These are phyloP conservation scores for Conticribra weissflogii DNA, from an alignment of 108 stramenopile genomes.

Conservation along the genomic window DNA sequence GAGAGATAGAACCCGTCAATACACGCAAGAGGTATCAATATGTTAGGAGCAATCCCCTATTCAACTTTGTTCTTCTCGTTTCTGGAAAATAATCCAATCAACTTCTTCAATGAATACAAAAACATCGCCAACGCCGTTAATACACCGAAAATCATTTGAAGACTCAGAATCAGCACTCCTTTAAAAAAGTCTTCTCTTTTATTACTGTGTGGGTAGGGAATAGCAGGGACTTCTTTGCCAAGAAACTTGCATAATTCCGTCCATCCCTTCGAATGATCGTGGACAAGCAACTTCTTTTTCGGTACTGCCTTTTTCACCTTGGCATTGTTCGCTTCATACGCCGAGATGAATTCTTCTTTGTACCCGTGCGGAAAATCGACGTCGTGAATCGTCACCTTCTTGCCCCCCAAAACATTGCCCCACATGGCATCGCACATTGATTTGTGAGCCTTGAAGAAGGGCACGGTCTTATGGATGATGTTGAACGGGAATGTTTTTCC, in stretches of 20 bases:
- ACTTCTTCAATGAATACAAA: no score
- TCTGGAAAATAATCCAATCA: no score
- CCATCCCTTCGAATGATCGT: constrained; percentile 24
- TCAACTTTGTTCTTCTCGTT: no score
- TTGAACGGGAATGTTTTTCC: constrained; percentile 2
- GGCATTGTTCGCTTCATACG: constrained; percentile 9
- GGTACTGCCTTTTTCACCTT: constrained; percentile 9
- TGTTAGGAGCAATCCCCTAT: no score
- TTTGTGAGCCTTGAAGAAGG: constrained; percentile 8
- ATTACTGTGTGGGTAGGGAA: constrained; percentile 13
- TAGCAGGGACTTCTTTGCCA: constrained; percentile 7
- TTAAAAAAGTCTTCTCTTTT: not conserved
- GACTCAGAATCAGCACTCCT: no score
- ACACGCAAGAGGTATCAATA: no score
- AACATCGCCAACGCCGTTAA: no score
- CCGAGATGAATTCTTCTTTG: constrained; percentile 8
- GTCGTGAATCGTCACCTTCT: constrained; percentile 1
- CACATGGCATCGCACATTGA: constrained; percentile 3
- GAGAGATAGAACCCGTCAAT: no score
- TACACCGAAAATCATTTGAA: no score
- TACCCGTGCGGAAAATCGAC: constrained; percentile 8
- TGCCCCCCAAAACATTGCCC: not conserved
- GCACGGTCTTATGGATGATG: not conserved
- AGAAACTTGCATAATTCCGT: constrained; percentile 13
- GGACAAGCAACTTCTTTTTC: not conserved